Percentiles rank a stretch among this genome's conserved stretches.
phyloP scores from a whole-genome alignment of 192 early-diverging fungal species.

The Backusella macrospora region DNA sequence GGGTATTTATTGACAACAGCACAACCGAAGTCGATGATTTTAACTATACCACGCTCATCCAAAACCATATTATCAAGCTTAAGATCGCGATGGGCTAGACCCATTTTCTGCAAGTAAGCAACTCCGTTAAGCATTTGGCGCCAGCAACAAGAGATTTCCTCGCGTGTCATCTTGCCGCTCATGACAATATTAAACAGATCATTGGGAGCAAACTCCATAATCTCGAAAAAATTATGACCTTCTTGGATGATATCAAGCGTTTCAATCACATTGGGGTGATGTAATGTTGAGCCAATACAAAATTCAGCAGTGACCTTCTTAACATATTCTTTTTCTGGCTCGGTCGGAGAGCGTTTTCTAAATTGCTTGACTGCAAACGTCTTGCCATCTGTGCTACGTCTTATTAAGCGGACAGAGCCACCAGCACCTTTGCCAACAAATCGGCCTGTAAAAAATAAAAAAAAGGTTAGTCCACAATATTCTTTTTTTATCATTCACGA shows the following conservation, averaged over 20 bases:
- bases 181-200: slow-evolving; percentile 89
- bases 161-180: slow-evolving; percentile 69
- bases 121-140: slow-evolving; percentile 73
- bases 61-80: slow-evolving; percentile 87
- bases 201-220: slow-evolving; percentile 93
- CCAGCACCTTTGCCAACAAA: slow-evolving; percentile 73
- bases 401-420: slow-evolving; percentile 72
- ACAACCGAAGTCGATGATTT: slow-evolving; percentile 92
- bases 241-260: slow-evolving; percentile 80
- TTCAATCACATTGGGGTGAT: slow-evolving; percentile 80
- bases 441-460: slow-evolving; percentile 27
- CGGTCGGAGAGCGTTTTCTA: slow-evolving; percentile 63
- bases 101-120: slow-evolving; percentile 74
- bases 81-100: slow-evolving; percentile 83
- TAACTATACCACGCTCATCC: slow-evolving; percentile 69
- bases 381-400: slow-evolving; percentile 60
- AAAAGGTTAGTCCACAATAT: not conserved
- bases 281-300: slow-evolving; percentile 80
- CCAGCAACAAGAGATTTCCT: slow-evolving; percentile 89
- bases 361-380: slow-evolving; percentile 86
- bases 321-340: slow-evolving; percentile 74
- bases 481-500: slow-evolving; percentile 6
- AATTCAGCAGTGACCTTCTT: slow-evolving; percentile 88
- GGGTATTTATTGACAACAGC: slow-evolving; percentile 85
- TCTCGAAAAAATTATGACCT: slow-evolving; percentile 64